These are phyloP conservation scores for Serendipita sp. DNA, from an alignment of 1,284 basidiomycete genomes.

Conservation along the genomic window DNA sequence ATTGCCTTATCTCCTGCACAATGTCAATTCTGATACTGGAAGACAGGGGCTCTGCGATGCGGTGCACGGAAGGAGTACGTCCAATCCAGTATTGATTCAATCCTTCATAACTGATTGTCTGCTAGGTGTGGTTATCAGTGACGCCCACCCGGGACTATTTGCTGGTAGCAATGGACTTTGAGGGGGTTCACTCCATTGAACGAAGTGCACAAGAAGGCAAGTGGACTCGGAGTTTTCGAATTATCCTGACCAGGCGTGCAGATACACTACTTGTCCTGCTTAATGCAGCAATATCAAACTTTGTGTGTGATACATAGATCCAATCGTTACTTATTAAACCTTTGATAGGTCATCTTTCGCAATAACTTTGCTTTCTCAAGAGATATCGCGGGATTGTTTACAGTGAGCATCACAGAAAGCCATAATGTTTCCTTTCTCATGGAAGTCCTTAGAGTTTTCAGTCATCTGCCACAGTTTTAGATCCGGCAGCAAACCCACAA, in stretches of 20 bases:
- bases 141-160: conserved; percentile 25
- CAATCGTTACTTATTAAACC: neutral
- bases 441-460: conserved; percentile 37
- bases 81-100: neutral
- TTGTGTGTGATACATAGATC: conserved; percentile 24
- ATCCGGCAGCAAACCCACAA: conserved; percentile 41
- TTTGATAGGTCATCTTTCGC: conserved; percentile 12
- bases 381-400: conserved; percentile 8
- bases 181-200: conserved; percentile 54
- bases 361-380: conserved; percentile 14
- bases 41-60: conserved; percentile 14
- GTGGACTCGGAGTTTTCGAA: neutral
- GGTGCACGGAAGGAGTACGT: conserved; percentile 12
- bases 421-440: neutral
- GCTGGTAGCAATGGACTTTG: conserved; percentile 48
- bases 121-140: neutral
- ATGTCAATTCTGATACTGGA: neutral
- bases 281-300: conserved; percentile 49
- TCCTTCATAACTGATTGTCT: neutral
- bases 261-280: conserved; percentile 49
- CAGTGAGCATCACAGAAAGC: neutral
- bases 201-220: conserved; percentile 40
- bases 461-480: conserved; percentile 41
- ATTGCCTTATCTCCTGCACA: neutral
- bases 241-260: neutral